Conservation (phyloP, 2,329 filamentous ascomycete species). For the Arthrobotrys sinensis region DNA sequence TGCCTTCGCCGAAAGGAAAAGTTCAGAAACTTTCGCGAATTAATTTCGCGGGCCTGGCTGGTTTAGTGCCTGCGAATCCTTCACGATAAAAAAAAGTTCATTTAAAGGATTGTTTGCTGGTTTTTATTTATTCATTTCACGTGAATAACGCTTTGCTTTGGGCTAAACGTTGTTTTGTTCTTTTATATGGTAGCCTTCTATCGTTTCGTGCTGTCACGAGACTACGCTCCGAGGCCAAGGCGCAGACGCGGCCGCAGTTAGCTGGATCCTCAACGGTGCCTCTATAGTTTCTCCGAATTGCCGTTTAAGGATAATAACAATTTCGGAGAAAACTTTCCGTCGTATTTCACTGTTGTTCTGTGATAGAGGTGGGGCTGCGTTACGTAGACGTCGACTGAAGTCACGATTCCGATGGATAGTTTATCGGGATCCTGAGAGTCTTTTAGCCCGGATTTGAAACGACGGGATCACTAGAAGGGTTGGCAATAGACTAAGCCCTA, state of each 20-base stretch:
- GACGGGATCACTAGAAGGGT: background rate
- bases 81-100: background rate
- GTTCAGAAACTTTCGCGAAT: background rate
- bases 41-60: background rate
- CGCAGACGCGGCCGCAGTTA: background rate
- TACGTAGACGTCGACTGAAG: no score
- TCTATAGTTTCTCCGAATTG: no score
- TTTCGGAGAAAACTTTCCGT: background rate
- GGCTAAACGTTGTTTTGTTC: background rate
- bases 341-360: no score
- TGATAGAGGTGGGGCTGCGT: no score
- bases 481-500: background rate
- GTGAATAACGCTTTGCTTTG: background rate
- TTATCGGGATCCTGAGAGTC: no score
- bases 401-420: no score
- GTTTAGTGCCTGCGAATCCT: background rate
- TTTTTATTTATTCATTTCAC: background rate
- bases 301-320: no score
- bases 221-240: background rate
- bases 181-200: background rate
- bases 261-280: no score
- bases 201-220: conserved; percentile 2
- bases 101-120: background rate
- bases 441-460: background rate
- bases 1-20: background rate